Evolutionary conservation across 352 stramenopile genomes (phyloP).

Genomic region (Peronospora destructor): DNA sequence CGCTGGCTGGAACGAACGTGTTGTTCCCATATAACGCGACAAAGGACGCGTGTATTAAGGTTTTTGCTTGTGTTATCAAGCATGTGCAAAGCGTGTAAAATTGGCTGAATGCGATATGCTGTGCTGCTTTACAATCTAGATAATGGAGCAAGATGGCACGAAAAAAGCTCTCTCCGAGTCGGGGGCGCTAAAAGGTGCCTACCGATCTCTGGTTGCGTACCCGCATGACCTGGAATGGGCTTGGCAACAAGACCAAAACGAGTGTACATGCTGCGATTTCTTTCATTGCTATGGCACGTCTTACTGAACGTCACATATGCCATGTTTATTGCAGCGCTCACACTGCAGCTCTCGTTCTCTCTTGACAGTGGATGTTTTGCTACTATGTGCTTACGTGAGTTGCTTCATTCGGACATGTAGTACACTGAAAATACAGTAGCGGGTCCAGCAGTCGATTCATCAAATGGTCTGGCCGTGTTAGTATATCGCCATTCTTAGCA

Average conservation of each 20-base stretch:
- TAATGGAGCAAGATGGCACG: slow-evolving; percentile 46
- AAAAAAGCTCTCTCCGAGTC: slow-evolving; percentile 30
- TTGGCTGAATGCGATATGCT: slow-evolving; percentile 3
- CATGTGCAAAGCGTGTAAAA: neutral
- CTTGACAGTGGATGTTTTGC: slow-evolving; percentile 63
- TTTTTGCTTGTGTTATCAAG: slow-evolving; percentile 15
- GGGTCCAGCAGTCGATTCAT: slow-evolving; percentile 15
- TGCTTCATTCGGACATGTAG: slow-evolving; percentile 51
- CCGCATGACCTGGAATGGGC: slow-evolving; percentile 42
- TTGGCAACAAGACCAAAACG: slow-evolving; percentile 23
- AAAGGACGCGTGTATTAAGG: slow-evolving; percentile 37
- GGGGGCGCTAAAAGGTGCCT: slow-evolving; percentile 49
- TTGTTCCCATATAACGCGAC: slow-evolving; percentile 39
- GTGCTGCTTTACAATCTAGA: slow-evolving; percentile 17
- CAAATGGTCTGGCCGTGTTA: slow-evolving; percentile 14
- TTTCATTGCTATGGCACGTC: neutral
- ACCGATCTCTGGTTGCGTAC: slow-evolving; percentile 41
- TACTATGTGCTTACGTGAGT: slow-evolving; percentile 72
- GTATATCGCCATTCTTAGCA: slow-evolving; percentile 4
- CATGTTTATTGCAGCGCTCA: slow-evolving; percentile 6
- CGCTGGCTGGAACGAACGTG: slow-evolving; percentile 51
- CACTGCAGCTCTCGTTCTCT: slow-evolving; percentile 43
- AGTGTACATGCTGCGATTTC: slow-evolving; percentile 10
- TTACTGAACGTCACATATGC: neutral
- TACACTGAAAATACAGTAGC: neutral